A percentile compares a stretch with the other conserved stretches of the same genome.
These are phyloP conservation scores for Ascochyta rabiei DNA, from an alignment of 2,329 filamentous ascomycete species.

Conservation along the genomic window DNA sequence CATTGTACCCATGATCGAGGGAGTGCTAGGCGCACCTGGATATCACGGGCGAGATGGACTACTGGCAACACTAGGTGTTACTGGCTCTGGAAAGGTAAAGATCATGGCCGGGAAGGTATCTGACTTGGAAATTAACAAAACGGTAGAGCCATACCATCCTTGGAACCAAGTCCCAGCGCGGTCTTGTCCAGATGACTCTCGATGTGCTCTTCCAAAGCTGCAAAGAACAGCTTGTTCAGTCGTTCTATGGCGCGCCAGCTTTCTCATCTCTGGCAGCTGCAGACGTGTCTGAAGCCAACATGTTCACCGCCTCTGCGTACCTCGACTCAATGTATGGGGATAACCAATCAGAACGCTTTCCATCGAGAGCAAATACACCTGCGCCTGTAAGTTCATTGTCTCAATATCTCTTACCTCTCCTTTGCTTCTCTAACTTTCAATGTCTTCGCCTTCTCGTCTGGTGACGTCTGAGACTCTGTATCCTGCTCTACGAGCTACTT, in stretches of 20 bases:
- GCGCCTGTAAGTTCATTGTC: constrained; percentile 49
- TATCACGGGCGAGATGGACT: constrained; percentile 86
- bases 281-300: constrained; percentile 79
- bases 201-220: constrained; percentile 89
- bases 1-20: constrained; percentile 76
- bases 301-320: constrained; percentile 76
- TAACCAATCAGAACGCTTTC: constrained; percentile 58
- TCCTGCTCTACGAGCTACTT: constrained; percentile 26
- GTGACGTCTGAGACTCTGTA: constrained; percentile 27
- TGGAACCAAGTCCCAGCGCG: constrained; percentile 83
- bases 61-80: constrained; percentile 89
- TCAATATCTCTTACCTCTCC: constrained; percentile 11
- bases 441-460: constrained; percentile 18
- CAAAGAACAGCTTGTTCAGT: constrained; percentile 71
- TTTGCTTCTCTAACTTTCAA: constrained; percentile 16
- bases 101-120: not conserved
- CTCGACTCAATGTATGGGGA: constrained; percentile 81
- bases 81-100: constrained; percentile 89
- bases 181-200: constrained; percentile 87
- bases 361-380: constrained; percentile 54
- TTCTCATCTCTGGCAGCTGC: constrained; percentile 76
- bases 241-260: constrained; percentile 60
- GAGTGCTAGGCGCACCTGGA: constrained; percentile 74
- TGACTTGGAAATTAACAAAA: constrained; percentile 17
- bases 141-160: constrained; percentile 93